Evolutionary conservation across 768 basidiomycete genomes (phyloP).

Genomic region (Scleroderma bovista): DNA sequence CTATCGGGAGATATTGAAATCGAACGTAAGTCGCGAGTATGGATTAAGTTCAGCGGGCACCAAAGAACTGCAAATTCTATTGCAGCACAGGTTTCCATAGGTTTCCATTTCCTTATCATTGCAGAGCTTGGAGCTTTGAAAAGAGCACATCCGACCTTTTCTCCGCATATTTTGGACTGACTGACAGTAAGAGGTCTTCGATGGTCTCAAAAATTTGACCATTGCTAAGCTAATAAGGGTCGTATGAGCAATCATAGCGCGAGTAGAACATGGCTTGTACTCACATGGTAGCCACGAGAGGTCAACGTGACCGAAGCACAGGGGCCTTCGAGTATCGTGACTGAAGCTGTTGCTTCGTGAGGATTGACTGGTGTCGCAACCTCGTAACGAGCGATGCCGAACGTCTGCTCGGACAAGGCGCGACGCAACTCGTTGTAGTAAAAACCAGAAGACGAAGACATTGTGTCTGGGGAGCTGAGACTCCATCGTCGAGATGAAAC

Average conservation of each 20-base stretch:
- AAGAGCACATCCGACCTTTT: constrained; percentile 44
- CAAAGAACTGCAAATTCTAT: too few species aligned
- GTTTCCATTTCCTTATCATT: constrained; percentile 7
- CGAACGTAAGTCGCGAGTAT: background rate
- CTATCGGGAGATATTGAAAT: background rate
- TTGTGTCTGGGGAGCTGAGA: constrained; percentile 10
- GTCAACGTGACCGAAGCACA: constrained; percentile 43
- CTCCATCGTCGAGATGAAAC: constrained; percentile 17
- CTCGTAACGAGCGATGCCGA: constrained; percentile 46
- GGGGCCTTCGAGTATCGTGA: constrained; percentile 54
- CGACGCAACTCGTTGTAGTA: constrained; percentile 44
- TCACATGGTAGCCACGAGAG: constrained; percentile 52
- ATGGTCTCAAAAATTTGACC: constrained; percentile 47
- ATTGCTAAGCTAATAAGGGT: constrained; percentile 17
- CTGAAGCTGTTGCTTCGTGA: constrained; percentile 46
- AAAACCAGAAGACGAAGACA: constrained; percentile 23
- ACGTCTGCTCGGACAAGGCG: constrained; percentile 54
- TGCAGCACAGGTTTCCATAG: background rate
- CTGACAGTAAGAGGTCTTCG: constrained; percentile 49
- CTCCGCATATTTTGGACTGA: constrained; percentile 49
- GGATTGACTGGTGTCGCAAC: constrained; percentile 32
- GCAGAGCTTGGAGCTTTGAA: constrained; percentile 42
- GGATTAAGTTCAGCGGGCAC: background rate
- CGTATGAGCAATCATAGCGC: constrained; percentile 7
- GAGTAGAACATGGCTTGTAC: constrained; percentile 5